Evolutionary conservation across 2,329 filamentous ascomycete genomes (phyloP).

Genomic region (Karstenula rhodostoma): DNA sequence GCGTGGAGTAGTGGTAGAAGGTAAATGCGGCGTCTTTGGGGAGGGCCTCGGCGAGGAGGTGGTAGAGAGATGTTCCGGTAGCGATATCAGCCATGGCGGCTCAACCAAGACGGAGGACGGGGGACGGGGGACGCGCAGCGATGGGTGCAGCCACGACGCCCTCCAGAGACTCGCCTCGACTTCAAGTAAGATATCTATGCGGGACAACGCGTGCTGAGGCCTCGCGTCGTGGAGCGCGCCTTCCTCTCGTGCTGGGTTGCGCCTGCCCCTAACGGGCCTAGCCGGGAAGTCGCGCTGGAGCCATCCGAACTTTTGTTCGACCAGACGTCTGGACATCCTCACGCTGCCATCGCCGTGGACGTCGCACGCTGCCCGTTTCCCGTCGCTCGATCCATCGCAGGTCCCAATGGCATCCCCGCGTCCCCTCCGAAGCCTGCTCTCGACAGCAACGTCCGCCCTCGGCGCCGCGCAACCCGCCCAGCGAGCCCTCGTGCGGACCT

Average conservation of each 20-base stretch:
- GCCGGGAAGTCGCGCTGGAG: constrained; percentile 27
- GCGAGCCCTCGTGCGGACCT: constrained; percentile 41
- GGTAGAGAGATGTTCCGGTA: constrained; percentile 39
- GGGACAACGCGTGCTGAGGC: background rate
- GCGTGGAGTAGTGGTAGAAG: constrained; percentile 87
- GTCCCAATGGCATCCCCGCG: constrained; percentile 59
- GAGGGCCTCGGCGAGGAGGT: constrained; percentile 61
- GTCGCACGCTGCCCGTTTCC: constrained; percentile 10
- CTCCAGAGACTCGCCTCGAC: background rate
- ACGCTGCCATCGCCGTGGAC: background rate
- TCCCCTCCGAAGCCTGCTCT: constrained; percentile 46
- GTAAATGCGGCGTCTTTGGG: constrained; percentile 67
- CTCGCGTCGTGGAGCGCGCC: background rate
- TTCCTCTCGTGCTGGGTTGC: background rate
- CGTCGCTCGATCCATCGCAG: constrained; percentile 24
- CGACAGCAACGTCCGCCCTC: constrained; percentile 36
- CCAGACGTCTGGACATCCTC: background rate
- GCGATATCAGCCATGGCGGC: constrained; percentile 36
- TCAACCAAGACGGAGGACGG: constrained; percentile 5
- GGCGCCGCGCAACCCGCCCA: constrained; percentile 34
- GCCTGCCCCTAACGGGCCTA: constrained; percentile 20
- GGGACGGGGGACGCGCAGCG: constrained; percentile 12
- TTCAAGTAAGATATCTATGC: constrained; percentile 7
- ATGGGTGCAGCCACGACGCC: constrained; percentile 13
- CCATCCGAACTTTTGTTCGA: constrained; percentile 31